Evolutionary conservation across 2,329 filamentous ascomycete genomes (phyloP).

Genomic region (Rutstroemia sp.): DNA sequence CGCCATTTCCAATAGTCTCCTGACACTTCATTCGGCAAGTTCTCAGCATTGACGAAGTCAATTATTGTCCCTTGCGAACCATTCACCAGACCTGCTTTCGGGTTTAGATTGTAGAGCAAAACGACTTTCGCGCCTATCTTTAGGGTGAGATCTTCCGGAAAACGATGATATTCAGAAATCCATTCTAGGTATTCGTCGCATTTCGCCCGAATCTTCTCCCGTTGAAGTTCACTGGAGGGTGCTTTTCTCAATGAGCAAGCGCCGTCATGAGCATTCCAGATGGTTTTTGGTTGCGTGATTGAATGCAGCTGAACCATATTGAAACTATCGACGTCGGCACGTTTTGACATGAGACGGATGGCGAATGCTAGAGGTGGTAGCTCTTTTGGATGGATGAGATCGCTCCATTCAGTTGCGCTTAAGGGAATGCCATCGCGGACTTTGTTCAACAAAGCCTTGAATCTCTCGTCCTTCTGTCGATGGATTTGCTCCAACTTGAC

Average conservation of each 20-base stretch:
- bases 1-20: not conserved
- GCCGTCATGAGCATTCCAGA: constrained; percentile 16
- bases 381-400: constrained; percentile 14
- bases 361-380: constrained; percentile 15
- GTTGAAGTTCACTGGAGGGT: not conserved
- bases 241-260: constrained; percentile 4
- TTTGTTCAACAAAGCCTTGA: constrained; percentile 24
- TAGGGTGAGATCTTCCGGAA: constrained; percentile 13
- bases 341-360: constrained; percentile 20
- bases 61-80: constrained; percentile 24
- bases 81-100: constrained; percentile 20
- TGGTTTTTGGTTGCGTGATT: constrained; percentile 6
- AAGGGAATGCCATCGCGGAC: constrained; percentile 19
- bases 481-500: constrained; percentile 25
- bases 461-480: constrained; percentile 22
- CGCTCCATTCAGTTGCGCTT: constrained; percentile 18
- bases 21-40: not conserved
- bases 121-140: constrained; percentile 26
- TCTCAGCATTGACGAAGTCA: constrained; percentile 14
- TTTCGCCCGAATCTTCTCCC: constrained; percentile 4
- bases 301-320: constrained; percentile 12
- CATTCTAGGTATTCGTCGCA: constrained; percentile 9
- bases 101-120: constrained; percentile 18
- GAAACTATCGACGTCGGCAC: constrained; percentile 14
- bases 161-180: constrained; percentile 17